Evolutionary conservation across 2,329 filamentous ascomycete species (phyloP), one percentile per base, ranked within the genome.

Genomic region (Gnomoniopsis sp.): DNA sequence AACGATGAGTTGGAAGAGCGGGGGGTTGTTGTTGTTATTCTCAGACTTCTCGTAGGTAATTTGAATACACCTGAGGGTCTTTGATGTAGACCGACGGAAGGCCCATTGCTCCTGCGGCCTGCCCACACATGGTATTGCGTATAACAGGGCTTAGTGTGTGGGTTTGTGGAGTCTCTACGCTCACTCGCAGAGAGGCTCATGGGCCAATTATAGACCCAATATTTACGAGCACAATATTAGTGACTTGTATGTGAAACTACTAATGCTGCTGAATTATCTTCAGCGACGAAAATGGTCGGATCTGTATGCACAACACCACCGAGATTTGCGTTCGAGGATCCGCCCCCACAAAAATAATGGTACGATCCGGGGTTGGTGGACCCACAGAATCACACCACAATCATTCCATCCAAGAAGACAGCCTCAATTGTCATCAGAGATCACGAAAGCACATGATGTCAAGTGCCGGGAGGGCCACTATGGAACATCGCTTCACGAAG

Each of bases 401-500:
- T 61, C 53, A 46, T 50, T 55, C 56, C 52, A 61, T 54, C 52
- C 59, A 53, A 55, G 33, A 22, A 59, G 44, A 53, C 49, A 47
- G 53, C 52, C 48, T 61, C 48, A 36, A 61, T 46, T 59, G 59
- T 61, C 59, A 61, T 51, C 59, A 61, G 59, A 61, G 59, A 36
- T 30, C 7, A 23, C 34, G 23, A 36, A 56, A 61, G 51, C 56
- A 53, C 56, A 59, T 59, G 59, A 61, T 61, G 49, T 56, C 55
- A 55, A 50, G 17, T 52, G 26, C 23, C 30, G 12, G 48, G 23
- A 38, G 14, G 14, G 21, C 17, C 3, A 21, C 6, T 12, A 49
- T n/a, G 41, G 38, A 43, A 53, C 26, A 33, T 26, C 55, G 54
- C 34, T 34, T 57, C 56, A 33, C 54, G 19, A 54, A 44, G 41